Percentiles rank a stretch among this genome's conserved stretches.
These are phyloP conservation scores for Kregervanrija pseudodelftensis DNA, from an alignment of 805 yeast species.

Conservation along the genomic window DNA sequence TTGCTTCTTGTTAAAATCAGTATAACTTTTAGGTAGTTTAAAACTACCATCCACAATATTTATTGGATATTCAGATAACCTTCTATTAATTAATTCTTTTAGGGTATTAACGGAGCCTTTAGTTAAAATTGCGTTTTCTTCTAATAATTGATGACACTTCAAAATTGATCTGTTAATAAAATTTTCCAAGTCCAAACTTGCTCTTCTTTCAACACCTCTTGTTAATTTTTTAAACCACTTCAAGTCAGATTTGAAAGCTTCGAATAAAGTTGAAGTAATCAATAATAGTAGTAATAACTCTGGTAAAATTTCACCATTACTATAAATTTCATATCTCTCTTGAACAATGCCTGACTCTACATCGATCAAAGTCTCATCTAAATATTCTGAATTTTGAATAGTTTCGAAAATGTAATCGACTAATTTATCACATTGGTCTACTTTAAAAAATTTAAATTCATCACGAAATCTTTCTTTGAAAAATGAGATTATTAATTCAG, in stretches of 20 bases:
- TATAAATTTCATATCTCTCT: constrained; percentile 58
- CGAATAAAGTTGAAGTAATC: constrained; percentile 35
- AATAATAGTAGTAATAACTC: constrained; percentile 53
- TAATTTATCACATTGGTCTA: constrained; percentile 10
- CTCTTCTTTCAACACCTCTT: constrained; percentile 13
- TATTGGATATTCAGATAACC: constrained; percentile 44
- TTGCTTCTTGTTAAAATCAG: constrained; percentile 19
- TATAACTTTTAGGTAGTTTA: constrained; percentile 13
- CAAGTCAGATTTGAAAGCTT: constrained; percentile 23
- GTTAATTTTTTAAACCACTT: constrained; percentile 26
- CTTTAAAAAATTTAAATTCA: constrained; percentile 12
- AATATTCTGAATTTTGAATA: constrained; percentile 28
- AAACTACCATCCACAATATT: constrained; percentile 9
- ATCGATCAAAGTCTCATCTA: constrained; percentile 26
- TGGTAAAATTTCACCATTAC: constrained; percentile 49
- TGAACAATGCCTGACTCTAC: constrained; percentile 32
- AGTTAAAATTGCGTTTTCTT: constrained; percentile 40
- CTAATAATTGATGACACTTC: constrained; percentile 57
- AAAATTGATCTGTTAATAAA: constrained; percentile 44
- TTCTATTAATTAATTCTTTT: constrained; percentile 25
- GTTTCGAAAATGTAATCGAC: constrained; percentile 33
- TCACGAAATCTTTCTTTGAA: constrained; percentile 24
- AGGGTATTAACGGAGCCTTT: constrained; percentile 24
- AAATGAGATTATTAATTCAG: constrained; percentile 33
- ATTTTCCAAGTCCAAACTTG: constrained; percentile 23